A percentile compares a stretch with the other conserved stretches of the same genome.
Conservation (phyloP, 495 filamentous ascomycete genomes). For the Aspergillus baeticus region DNA sequence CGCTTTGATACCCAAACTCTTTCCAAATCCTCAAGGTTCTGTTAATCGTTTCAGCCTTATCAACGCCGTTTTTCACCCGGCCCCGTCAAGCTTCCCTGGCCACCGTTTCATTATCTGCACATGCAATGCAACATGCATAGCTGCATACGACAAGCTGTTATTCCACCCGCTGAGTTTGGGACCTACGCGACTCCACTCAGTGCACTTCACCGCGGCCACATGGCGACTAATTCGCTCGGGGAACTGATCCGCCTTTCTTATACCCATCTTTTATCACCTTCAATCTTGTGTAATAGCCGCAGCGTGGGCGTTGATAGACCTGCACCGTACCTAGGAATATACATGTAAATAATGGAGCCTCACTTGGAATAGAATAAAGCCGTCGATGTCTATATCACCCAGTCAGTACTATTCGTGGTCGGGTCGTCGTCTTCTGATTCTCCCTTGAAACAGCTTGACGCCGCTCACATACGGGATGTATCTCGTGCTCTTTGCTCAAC, state of each 20-base stretch:
- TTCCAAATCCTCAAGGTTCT: slow-evolving; percentile 14
- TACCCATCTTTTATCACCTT: not conserved
- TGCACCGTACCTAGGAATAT: not conserved
- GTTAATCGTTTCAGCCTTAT: not conserved
- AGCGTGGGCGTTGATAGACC: not conserved
- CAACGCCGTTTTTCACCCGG: not conserved
- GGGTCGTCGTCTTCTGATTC: too few species aligned
- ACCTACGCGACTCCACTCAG: too few species aligned
- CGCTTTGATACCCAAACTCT: slow-evolving; percentile 40
- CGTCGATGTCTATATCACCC: too few species aligned
- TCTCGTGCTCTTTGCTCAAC: too few species aligned
- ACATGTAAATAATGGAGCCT: slow-evolving; percentile 7
- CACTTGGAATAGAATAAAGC: not conserved
- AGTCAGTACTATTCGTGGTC: too few species aligned
- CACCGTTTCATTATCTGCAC: not conserved
- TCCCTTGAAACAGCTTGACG: too few species aligned
- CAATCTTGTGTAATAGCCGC: not conserved
- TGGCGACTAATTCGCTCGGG: too few species aligned
- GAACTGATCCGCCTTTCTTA: not conserved
- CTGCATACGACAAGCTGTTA: not conserved
- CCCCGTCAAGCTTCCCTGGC: too few species aligned
- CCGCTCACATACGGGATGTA: too few species aligned
- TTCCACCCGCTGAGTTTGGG: too few species aligned
- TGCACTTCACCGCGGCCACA: too few species aligned
- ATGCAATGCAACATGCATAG: not conserved